A percentile compares a stretch with the other conserved stretches of the same genome.
phyloP scores from a whole-genome alignment of 352 stramenopile species.

The Phytophthora litchii region DNA sequence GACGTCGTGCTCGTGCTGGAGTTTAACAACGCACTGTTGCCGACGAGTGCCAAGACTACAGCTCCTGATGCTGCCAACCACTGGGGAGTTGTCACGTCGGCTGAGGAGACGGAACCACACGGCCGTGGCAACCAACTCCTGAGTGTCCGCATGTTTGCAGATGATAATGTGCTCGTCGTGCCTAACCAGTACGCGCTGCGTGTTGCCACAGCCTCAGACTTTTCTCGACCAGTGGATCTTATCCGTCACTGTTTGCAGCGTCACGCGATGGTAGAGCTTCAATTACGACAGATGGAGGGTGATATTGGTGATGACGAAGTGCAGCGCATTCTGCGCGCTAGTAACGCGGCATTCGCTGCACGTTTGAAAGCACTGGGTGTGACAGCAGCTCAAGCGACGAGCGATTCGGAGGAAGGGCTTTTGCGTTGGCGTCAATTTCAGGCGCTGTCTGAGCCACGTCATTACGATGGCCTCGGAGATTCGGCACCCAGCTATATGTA shows the following conservation, averaged over 20 bases:
- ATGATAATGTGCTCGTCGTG: conserved; percentile 58
- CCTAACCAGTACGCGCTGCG: conserved; percentile 64
- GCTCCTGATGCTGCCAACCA: conserved; percentile 54
- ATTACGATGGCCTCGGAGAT: conserved; percentile 37
- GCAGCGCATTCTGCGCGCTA: conserved; percentile 24
- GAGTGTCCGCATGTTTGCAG: conserved; percentile 59
- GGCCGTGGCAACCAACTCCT: conserved; percentile 61
- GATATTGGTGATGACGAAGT: conserved; percentile 27
- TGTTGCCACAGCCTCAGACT: conserved; percentile 42
- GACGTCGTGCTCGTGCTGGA: conserved; percentile 77
- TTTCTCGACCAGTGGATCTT: conserved; percentile 46
- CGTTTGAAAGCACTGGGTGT: conserved; percentile 34
- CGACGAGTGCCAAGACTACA: conserved; percentile 36
- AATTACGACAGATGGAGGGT: conserved; percentile 36
- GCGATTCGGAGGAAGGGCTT: conserved; percentile 33
- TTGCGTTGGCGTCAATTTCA: conserved; percentile 39
- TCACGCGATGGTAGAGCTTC: conserved; percentile 58
- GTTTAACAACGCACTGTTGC: conserved; percentile 64
- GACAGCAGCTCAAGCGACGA: conserved; percentile 21
- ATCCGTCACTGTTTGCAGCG: conserved; percentile 59
- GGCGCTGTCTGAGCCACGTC: conserved; percentile 13
- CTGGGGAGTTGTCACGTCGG: conserved; percentile 60
- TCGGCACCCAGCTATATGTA: conserved; percentile 59
- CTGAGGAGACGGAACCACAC: conserved; percentile 49
- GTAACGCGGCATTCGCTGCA: conserved; percentile 33